Base-by-base conservation (phyloP, 192 early-diverging fungal species). In the Coemansia sp. region DNA sequence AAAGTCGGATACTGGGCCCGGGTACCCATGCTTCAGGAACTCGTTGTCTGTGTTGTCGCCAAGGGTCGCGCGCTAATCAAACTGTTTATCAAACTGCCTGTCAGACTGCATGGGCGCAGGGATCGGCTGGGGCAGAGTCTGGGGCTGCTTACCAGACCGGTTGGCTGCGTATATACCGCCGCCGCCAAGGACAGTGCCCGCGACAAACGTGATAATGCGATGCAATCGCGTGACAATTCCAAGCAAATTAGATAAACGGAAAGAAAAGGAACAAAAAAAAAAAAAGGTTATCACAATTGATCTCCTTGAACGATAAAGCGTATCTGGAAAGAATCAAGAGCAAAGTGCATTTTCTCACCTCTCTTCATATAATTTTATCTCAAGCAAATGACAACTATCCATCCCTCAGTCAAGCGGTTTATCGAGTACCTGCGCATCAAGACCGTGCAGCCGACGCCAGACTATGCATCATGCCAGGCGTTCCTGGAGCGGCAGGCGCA, bases 351-450 rank as follows among this genome's bases (percentile, higher is more conserved):
- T 16, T 38, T 38, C n/a, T 38, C 35, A 38, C 35, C 35, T 11
- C 35, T 16, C 11, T 38, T 16, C n/a, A 2, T 23, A 46, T 46
- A 12, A 10, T 19, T 46, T 50, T 50, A 21, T 50, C 7, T 30
- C 8, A 14, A n/a, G 2, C 21, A 5, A 18, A 51, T 52, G 49
- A 28, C 14, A 10, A 28, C n/a, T 38, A 38, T 61, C 2, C 47
- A 25, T 4, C 18, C 48, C 29, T 22, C 72, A 0, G 75, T 82
- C 7, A 42, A 58, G 55, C 57, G 86, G 28, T 95, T 95, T 69
- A 84, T 87, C 61, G 86, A 89, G 58, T 95, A 91, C 67, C 82
- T 95, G 64, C 86, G 85, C 42, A 90, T 93, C 77, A 89, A 91
- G 61, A 93, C 93, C 0, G 83, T 91, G 30, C 93, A 95, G 59